Conservation (phyloP, 345 rosid genomes). For the Aquilaria yunnanensis region DNA sequence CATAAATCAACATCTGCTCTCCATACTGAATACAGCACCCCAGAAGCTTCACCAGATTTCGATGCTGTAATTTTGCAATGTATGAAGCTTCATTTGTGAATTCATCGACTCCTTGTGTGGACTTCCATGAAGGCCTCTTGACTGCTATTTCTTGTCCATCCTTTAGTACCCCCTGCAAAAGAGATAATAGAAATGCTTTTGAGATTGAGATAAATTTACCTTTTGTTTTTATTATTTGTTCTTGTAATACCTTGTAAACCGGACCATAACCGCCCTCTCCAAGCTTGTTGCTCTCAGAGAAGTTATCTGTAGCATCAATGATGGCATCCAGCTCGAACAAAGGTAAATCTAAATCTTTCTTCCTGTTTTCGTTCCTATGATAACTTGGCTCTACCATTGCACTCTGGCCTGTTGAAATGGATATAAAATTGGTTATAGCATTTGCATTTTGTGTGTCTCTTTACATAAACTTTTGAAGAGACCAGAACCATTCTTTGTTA, state of each 20-base stretch:
- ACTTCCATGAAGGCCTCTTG: neutral
- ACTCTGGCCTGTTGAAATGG: no score
- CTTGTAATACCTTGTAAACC: conserved; percentile 31
- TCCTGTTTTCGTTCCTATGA: conserved; percentile 7
- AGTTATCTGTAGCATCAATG: conserved; percentile 23
- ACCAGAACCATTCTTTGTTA: no score
- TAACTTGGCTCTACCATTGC: no score
- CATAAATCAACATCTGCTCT: conserved; percentile 8
- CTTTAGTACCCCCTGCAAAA: neutral
- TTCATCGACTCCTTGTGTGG: conserved; percentile 1
- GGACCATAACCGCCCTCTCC: conserved; percentile 40
- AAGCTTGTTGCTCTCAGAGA: conserved; percentile 20
- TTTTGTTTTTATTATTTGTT: neutral
- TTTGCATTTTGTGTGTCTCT: neutral
- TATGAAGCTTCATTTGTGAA: conserved; percentile 9
- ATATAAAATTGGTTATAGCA: neutral
- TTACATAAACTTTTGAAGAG: neutral
- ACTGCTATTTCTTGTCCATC: conserved; percentile 10
- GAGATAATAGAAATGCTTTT: neutral
- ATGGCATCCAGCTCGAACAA: conserved; percentile 22
- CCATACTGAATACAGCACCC: conserved; percentile 11
- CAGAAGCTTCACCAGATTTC: conserved; percentile 12
- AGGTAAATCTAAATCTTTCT: conserved; percentile 26
- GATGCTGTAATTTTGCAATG: conserved; percentile 15
- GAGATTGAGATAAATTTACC: neutral